A percentile compares a stretch with the other conserved stretches of the same genome.
Evolutionary conservation across 345 rosid species (phyloP).

Genomic region (Salix brachista): DNA sequence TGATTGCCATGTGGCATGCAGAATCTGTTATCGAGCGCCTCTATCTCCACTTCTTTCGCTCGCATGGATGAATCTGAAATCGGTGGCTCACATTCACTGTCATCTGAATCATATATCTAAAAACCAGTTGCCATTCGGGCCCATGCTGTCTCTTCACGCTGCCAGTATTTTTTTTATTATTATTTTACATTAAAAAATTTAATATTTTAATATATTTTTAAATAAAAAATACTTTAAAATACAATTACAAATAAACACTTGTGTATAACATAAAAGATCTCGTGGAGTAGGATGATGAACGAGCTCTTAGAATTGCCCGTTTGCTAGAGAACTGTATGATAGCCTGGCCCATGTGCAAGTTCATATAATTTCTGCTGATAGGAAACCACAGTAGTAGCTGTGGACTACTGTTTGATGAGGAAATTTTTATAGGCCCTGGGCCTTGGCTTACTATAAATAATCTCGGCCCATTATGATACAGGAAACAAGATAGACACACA

Average conservation of each 20-base stretch:
- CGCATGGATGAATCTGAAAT: constrained; percentile 21
- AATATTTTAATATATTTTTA: no score
- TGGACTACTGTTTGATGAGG: not conserved
- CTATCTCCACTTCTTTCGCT: constrained; percentile 17
- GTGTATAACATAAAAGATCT: not conserved
- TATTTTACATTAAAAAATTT: no score
- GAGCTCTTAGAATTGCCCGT: not conserved
- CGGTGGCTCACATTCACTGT: constrained; percentile 33
- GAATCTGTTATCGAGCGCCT: constrained; percentile 30
- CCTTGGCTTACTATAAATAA: not conserved
- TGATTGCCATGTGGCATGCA: constrained; percentile 44
- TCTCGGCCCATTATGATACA: no score
- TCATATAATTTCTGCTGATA: not conserved
- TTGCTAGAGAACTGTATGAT: not conserved
- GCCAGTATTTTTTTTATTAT: not conserved
- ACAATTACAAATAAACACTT: no score
- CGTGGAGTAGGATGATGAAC: not conserved
- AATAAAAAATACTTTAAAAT: no score
- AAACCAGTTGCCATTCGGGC: not conserved
- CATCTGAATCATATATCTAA: not conserved
- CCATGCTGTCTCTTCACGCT: not conserved
- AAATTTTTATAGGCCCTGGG: not conserved
- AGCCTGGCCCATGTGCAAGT: not conserved
- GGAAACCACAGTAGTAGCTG: not conserved
- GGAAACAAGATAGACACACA: no score